phyloP scores from a whole-genome alignment of 495 filamentous ascomycete genomes.

The Choiromyces venosus region DNA sequence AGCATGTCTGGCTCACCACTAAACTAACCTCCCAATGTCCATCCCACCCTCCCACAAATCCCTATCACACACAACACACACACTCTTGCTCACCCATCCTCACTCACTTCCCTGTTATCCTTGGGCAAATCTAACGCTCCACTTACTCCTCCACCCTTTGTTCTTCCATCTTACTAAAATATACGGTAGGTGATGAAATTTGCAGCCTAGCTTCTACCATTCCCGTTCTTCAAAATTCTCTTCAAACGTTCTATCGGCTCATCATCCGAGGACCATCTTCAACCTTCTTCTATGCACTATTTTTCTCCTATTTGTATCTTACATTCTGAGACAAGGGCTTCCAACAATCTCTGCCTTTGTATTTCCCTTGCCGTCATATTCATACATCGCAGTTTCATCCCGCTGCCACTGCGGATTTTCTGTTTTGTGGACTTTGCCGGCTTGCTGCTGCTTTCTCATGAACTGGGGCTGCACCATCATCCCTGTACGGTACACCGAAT shows the following conservation, averaged over 20 bases:
- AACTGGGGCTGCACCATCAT: constrained; percentile 29
- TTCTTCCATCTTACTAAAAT: neutral
- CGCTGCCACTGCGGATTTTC: constrained; percentile 25
- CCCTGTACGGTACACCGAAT: constrained; percentile 32
- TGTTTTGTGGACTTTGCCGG: constrained; percentile 36
- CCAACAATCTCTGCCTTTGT: constrained; percentile 2
- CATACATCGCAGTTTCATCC: constrained; percentile 4
- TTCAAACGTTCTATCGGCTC: constrained; percentile 14
- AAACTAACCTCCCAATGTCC: neutral
- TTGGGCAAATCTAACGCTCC: neutral
- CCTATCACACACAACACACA: neutral
- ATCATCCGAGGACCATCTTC: constrained; percentile 18
- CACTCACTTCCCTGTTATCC: neutral
- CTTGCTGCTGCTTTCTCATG: constrained; percentile 17
- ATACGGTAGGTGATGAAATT: neutral
- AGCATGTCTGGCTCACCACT: neutral
- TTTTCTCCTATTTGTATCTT: constrained; percentile 6
- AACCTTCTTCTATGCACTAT: constrained; percentile 7
- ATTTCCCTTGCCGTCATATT: constrained; percentile 26
- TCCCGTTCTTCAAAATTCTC: constrained; percentile 6
- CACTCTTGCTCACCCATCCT: neutral
- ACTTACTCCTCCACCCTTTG: neutral
- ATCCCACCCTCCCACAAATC: neutral
- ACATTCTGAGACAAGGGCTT: constrained; percentile 16
- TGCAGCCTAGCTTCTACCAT: constrained; percentile 3